Conservation (phyloP, 805 yeast genomes). For the Pichia ethanolica region DNA sequence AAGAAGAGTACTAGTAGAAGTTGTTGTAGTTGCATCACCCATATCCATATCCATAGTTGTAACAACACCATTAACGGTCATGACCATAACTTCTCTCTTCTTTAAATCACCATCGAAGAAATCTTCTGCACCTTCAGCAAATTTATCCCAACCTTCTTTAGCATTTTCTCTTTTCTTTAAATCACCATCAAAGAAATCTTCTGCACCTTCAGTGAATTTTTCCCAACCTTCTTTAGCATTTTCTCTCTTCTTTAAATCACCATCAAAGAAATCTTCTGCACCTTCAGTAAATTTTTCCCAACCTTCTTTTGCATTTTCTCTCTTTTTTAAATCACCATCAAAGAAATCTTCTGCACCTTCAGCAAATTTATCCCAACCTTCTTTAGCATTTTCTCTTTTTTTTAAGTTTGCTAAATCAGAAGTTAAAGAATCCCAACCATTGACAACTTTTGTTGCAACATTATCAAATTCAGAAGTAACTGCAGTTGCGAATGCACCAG, state of each 20-base stretch:
- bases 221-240: conserved; percentile 1
- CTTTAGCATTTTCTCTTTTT: neutral
- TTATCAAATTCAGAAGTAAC: conserved; percentile 3
- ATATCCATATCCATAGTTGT: too few relatives aligned
- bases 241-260: neutral
- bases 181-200: neutral
- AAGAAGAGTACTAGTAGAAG: too few relatives aligned
- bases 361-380: conserved; percentile 4
- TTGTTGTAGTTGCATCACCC: too few relatives aligned
- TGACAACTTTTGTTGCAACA: conserved; percentile 2
- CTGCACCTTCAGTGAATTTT: neutral
- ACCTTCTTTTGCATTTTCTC: neutral
- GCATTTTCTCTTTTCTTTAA: neutral
- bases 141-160: conserved; percentile 1
- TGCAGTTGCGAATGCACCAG: neutral
- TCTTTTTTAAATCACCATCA: neutral
- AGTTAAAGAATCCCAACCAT: conserved; percentile 2
- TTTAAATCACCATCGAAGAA: neutral
- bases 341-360: neutral
- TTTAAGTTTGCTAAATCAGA: neutral
- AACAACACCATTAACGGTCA: too few relatives aligned
- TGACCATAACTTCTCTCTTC: neutral
- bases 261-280: neutral
- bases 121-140: neutral
- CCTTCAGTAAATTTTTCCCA: conserved; percentile 1